Evolutionary conservation across 371 early-diverging fungal genomes (phyloP), one percentile per base, ranked within the genome.

Genomic region (Circinella umbellata): DNA sequence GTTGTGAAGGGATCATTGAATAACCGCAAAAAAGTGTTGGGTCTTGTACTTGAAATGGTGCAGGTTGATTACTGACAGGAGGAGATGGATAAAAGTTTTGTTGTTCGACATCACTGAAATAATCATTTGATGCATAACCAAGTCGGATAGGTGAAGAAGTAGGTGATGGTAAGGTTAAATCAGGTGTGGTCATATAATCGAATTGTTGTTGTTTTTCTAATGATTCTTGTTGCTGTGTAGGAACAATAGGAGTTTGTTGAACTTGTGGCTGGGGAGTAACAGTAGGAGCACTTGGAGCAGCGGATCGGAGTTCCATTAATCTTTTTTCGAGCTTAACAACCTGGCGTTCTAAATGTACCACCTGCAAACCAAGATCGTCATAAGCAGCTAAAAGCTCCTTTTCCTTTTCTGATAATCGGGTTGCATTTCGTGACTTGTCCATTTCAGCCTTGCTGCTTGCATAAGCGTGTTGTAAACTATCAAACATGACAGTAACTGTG

Each of bases 371-470:
- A 8, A 83, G 66, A 64, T 83, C 83, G 59, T 83, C 83, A 61
- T 83, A 83, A n/a, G 80, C 80, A 49, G 75, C 73, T 20, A 83
- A 61, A 5, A 83, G 69, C 51, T 83, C 83, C 36, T 80, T 78
- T 75, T 83, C 83, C 76, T 72, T 80, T 39, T 73, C 77, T 35
- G 69, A 62, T 27, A 83, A 69, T 10, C 79, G 69, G 10, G 79
- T 75, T 53, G 51, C 69, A 42, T 61, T 64, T 17, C 61, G 66
- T 34, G 63, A 34, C 34, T 69, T 61, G 11, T 76, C 76, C 14
- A 82, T 76, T 39, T 76, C 70, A 20, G 67, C 51, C 18, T 74
- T 74, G 57, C 77, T 66, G 35, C 69, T 68, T 15, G 68, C 66
- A 39, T 83, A 83, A 0, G 83, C 76, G 48, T 71, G 63, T 3